A percentile compares a stretch with the other conserved stretches of the same genome.
phyloP scores from a whole-genome alignment of 441 rosid species.

The Aleurites moluccanus region DNA sequence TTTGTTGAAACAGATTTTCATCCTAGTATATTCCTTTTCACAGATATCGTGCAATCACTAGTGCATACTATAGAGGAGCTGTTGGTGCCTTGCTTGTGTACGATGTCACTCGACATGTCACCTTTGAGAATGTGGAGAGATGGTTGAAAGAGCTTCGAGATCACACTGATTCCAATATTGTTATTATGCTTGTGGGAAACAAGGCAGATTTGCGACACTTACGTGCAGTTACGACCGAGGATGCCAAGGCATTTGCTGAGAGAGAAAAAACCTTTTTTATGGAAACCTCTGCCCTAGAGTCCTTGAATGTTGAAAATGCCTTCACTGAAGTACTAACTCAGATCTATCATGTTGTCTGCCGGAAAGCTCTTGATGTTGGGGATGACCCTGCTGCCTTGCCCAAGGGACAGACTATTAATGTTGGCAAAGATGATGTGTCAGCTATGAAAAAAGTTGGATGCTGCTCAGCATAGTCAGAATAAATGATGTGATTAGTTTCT shows the following conservation, averaged over 20 bases:
- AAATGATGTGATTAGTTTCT: constrained; percentile 5
- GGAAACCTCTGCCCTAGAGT: constrained; percentile 86
- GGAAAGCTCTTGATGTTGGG: constrained; percentile 72
- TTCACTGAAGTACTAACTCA: constrained; percentile 82
- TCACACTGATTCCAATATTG: constrained; percentile 87
- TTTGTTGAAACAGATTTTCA: constrained; percentile 9
- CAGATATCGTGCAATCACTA: constrained; percentile 89
- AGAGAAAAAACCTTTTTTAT: constrained; percentile 74
- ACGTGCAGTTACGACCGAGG: constrained; percentile 75
- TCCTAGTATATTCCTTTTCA: background rate
- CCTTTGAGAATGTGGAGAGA: constrained; percentile 77
- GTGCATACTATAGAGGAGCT: constrained; percentile 87
- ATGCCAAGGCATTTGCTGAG: constrained; percentile 74
- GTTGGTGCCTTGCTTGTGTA: constrained; percentile 86
- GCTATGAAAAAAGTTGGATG: constrained; percentile 80
- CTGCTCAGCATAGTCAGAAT: constrained; percentile 45
- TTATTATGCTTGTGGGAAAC: constrained; percentile 85
- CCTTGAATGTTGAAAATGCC: constrained; percentile 76
- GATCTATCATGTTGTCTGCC: constrained; percentile 75
- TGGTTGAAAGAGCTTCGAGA: constrained; percentile 82
- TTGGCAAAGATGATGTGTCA: constrained; percentile 67
- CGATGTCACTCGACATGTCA: constrained; percentile 82
- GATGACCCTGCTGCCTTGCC: constrained; percentile 62
- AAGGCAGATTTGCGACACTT: constrained; percentile 88
- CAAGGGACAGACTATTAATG: constrained; percentile 73